Percentiles rank a stretch among this genome's conserved stretches.
These are phyloP conservation scores for Neopestalotiopsis clavispora DNA, from an alignment of 2,329 filamentous ascomycete species.

Conservation along the genomic window DNA sequence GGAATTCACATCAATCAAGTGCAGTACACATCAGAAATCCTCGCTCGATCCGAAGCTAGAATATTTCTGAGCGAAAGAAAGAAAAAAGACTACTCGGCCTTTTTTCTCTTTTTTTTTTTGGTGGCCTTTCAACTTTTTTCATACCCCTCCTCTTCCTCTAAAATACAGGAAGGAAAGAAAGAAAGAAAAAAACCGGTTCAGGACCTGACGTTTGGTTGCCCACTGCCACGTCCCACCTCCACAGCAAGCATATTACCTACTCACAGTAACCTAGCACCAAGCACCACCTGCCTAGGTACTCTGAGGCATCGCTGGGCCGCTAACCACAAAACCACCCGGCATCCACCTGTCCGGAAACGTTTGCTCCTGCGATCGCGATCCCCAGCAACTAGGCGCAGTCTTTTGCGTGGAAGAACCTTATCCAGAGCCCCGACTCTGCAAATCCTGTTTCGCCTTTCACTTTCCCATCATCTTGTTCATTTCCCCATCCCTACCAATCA, in stretches of 20 bases:
- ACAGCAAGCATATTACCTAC: not conserved
- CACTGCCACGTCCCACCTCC: not conserved
- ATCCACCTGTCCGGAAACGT: conserved; percentile 15
- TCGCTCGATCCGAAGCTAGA: not conserved
- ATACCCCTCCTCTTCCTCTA: too few species aligned
- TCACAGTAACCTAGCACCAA: not conserved
- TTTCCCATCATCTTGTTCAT: conserved; percentile 16
- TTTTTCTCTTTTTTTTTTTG: not conserved
- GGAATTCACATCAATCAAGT: not conserved
- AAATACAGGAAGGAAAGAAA: not conserved
- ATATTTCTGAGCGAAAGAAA: not conserved
- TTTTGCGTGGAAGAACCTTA: conserved; percentile 18
- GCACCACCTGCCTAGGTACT: not conserved
- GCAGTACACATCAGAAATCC: not conserved
- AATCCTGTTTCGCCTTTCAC: conserved; percentile 17
- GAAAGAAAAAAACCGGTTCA: not conserved
- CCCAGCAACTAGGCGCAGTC: conserved; percentile 1
- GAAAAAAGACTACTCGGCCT: not conserved
- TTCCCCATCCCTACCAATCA: conserved; percentile 14
- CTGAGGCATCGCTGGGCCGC: not conserved
- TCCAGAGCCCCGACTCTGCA: conserved; percentile 13
- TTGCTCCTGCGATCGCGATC: conserved; percentile 14
- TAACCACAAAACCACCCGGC: conserved; percentile 13
- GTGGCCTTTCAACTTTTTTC: not conserved
- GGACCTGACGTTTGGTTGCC: not conserved